A percentile compares a stretch with the other conserved stretches of the same genome.
Evolutionary conservation across 306 rosid genomes (phyloP).

Genomic region (Rosa persica): DNA sequence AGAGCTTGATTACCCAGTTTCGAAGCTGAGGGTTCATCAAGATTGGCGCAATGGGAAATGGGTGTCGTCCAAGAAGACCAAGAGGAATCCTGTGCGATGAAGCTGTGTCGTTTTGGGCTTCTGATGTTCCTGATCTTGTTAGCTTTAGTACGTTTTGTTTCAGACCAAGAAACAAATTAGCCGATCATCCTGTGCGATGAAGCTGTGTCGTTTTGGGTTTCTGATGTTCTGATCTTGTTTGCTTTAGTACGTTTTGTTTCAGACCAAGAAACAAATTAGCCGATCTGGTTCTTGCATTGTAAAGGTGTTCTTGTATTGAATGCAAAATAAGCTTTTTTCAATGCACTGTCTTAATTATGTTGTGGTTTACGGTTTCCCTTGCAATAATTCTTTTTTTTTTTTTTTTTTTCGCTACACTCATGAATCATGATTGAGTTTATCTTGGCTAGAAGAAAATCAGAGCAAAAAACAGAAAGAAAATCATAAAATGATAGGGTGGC

Average conservation of each 20-base stretch:
- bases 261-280: no score
- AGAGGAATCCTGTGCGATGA: not conserved
- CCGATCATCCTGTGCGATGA: no score
- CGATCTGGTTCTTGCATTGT: not conserved
- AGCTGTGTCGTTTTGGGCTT: not conserved
- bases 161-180: not conserved
- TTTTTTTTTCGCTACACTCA: not conserved
- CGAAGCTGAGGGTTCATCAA: not conserved
- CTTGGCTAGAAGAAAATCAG: not conserved
- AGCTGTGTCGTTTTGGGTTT: no score
- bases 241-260: no score
- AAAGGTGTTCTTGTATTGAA: no score
- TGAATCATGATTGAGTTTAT: not conserved
- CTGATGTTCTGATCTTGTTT: no score
- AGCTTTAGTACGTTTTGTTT: not conserved
- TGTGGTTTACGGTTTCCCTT: not conserved
- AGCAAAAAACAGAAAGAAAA: not conserved
- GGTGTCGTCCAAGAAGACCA: slow-evolving; percentile 6
- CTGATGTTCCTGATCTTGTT: not conserved
- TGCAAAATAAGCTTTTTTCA: not conserved
- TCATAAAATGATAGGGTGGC: not conserved
- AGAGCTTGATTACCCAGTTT: not conserved
- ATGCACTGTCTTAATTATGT: not conserved
- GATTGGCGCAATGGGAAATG: slow-evolving; percentile 6
- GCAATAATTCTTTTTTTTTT: not conserved